Evolutionary conservation across 169 alveolate species (phyloP).

Genomic region (Babesia divergens): DNA sequence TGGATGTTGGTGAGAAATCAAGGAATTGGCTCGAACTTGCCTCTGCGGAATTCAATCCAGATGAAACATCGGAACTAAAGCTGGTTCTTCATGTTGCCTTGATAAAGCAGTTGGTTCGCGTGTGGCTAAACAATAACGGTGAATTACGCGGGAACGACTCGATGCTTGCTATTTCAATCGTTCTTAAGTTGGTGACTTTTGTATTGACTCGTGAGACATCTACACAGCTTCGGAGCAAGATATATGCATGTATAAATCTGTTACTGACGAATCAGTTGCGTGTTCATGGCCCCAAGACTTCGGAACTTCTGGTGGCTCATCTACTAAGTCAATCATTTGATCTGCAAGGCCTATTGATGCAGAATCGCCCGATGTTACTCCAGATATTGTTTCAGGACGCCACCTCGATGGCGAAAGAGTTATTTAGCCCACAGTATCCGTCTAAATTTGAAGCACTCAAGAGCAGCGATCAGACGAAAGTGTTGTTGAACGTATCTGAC

Average conservation of each 20-base stretch:
- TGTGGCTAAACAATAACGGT: slow-evolving; percentile 8
- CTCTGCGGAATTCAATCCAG: slow-evolving; percentile 40
- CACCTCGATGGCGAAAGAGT: not conserved
- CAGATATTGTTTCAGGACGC: slow-evolving; percentile 34
- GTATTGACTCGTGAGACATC: slow-evolving; percentile 18
- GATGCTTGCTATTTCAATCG: slow-evolving; percentile 8
- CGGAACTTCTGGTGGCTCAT: slow-evolving; percentile 44
- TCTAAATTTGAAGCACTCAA: too few relatives aligned
- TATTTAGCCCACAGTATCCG: too few relatives aligned
- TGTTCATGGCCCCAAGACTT: not conserved
- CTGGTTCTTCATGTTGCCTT: slow-evolving; percentile 16
- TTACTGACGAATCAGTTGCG: slow-evolving; percentile 2
- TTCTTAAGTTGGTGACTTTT: slow-evolving; percentile 24
- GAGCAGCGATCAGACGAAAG: too few relatives aligned
- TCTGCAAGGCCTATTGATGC: not conserved
- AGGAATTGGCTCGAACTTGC: slow-evolving; percentile 37
- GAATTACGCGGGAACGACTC: slow-evolving; percentile 22
- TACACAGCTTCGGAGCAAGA: slow-evolving; percentile 28
- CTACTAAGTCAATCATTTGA: slow-evolving; percentile 16
- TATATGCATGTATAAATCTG: slow-evolving; percentile 43
- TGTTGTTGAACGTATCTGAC: too few relatives aligned
- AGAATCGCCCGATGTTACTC: not conserved
- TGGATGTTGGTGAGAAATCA: not conserved
- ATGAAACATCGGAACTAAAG: slow-evolving; percentile 20
- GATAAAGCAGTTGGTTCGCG: slow-evolving; percentile 21